Conservation (phyloP, 1,284 basidiomycete species). For the Hypsizygus ulmarius region DNA sequence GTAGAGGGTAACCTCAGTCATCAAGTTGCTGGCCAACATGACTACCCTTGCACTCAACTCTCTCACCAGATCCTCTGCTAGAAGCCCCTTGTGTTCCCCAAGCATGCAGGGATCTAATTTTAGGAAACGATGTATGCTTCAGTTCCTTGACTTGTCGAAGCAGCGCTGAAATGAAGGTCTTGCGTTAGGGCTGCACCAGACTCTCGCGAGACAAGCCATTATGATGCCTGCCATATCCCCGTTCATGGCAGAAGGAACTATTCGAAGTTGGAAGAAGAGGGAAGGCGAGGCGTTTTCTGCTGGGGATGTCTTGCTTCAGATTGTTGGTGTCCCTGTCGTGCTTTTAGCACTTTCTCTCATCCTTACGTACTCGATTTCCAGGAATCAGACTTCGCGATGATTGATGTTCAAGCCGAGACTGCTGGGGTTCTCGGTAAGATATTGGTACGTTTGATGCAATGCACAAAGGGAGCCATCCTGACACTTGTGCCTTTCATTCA, state of each 20-base stretch:
- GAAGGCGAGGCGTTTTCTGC: conserved; percentile 41
- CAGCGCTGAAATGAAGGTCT: background rate
- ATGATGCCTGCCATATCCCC: conserved; percentile 48
- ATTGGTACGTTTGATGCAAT: conserved; percentile 26
- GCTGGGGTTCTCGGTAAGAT: conserved; percentile 41
- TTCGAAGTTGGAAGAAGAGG: conserved; percentile 42
- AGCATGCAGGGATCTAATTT: conserved; percentile 13
- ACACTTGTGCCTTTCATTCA: background rate
- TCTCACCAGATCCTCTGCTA: conserved; percentile 19
- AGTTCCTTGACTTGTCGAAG: background rate
- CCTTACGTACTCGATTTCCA: conserved; percentile 10
- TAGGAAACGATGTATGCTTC: conserved; percentile 20
- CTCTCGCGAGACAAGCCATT: conserved; percentile 36
- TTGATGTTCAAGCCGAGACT: conserved; percentile 39
- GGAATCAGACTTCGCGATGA: conserved; percentile 37
- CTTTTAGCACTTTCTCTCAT: background rate
- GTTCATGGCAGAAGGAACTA: conserved; percentile 43
- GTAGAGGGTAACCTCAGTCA: background rate
- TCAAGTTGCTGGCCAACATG: conserved; percentile 29
- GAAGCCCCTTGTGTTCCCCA: conserved; percentile 15
- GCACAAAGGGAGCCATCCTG: no score
- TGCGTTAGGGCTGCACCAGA: conserved; percentile 32
- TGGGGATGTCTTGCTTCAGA: conserved; percentile 43
- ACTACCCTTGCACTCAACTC: conserved; percentile 20
- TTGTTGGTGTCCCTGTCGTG: conserved; percentile 26